Conservation (phyloP, 164 flowering plant species). For the Magnolia kwangsiensis region DNA sequence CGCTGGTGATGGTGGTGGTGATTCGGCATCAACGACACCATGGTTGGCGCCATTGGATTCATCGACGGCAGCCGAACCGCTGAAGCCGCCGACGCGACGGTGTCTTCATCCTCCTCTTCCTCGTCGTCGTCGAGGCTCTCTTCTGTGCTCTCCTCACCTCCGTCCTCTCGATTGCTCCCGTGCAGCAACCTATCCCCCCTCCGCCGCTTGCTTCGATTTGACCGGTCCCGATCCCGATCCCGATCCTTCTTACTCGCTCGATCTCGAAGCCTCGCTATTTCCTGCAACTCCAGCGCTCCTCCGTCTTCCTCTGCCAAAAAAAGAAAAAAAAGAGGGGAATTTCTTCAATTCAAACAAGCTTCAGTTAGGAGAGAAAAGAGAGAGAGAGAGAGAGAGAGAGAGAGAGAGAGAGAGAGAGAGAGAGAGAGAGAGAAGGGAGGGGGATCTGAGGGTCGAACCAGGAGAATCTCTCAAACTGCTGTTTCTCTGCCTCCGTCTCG, state of each 20-base stretch:
- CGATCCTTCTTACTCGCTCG: slow-evolving; percentile 35
- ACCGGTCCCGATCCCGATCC: slow-evolving; percentile 53
- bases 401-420: too few relatives aligned
- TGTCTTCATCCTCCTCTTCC: slow-evolving; percentile 76
- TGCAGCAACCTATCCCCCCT: slow-evolving; percentile 52
- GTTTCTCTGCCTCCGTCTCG: slow-evolving; percentile 67
- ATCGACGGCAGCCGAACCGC: slow-evolving; percentile 48
- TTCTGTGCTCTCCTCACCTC: slow-evolving; percentile 69
- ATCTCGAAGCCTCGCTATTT: slow-evolving; percentile 66
- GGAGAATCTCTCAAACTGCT: slow-evolving; percentile 81
- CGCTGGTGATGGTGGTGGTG: slow-evolving; percentile 30
- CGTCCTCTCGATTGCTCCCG: slow-evolving; percentile 54
- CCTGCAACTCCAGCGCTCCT: slow-evolving; percentile 55
- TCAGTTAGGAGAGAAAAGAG: too few relatives aligned
- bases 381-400: too few relatives aligned
- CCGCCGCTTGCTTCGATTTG: slow-evolving; percentile 62
- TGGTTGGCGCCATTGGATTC: slow-evolving; percentile 21
- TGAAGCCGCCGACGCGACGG: slow-evolving; percentile 19
- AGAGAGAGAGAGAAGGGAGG: background rate
- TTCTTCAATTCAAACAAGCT: background rate
- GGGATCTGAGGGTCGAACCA: slow-evolving; percentile 52
- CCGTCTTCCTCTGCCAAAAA: slow-evolving; percentile 79
- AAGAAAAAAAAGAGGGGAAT: background rate
- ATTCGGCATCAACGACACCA: slow-evolving; percentile 26
- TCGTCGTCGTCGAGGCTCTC: slow-evolving; percentile 77